These are phyloP conservation scores for Xylaria sp. DNA, from an alignment of 2,329 filamentous ascomycete species.

Conservation along the genomic window DNA sequence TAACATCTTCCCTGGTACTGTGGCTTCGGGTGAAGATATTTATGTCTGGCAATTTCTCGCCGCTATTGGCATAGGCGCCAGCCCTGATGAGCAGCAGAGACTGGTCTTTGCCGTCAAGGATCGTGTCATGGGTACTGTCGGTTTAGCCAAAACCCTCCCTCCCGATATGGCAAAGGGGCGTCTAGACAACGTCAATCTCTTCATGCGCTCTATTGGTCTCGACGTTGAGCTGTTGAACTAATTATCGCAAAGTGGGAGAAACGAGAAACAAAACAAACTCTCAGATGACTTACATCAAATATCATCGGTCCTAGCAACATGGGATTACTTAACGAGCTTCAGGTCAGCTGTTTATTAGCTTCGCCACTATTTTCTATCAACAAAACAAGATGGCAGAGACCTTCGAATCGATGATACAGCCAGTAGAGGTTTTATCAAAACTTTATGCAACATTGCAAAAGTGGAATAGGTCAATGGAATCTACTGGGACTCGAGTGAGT, in stretches of 20 bases:
- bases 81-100: conserved; percentile 92
- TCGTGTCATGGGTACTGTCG: conserved; percentile 94
- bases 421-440: conserved; percentile 1
- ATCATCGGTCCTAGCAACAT: not conserved
- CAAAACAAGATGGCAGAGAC: not conserved
- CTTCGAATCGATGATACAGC: conserved; percentile 15
- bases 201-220: conserved; percentile 98
- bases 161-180: conserved; percentile 85
- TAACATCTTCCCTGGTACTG: conserved; percentile 89
- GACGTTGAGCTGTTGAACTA: conserved; percentile 80
- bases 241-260: not conserved
- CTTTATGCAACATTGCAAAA: conserved; percentile 18
- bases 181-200: conserved; percentile 92
- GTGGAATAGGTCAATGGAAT: conserved; percentile 32
- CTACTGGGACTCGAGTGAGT: conserved; percentile 37
- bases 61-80: conserved; percentile 92
- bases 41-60: conserved; percentile 99
- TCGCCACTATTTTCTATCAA: conserved; percentile 14
- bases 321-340: conserved; percentile 6
- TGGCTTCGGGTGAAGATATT: conserved; percentile 90
- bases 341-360: not conserved
- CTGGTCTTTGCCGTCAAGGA: conserved; percentile 97
- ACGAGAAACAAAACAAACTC: not conserved
- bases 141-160: conserved; percentile 88
- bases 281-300: conserved; percentile 15